A percentile compares a stretch with the other conserved stretches of the same genome.
Conservation (phyloP, 805 yeast species). For the Spathaspora sp. region DNA sequence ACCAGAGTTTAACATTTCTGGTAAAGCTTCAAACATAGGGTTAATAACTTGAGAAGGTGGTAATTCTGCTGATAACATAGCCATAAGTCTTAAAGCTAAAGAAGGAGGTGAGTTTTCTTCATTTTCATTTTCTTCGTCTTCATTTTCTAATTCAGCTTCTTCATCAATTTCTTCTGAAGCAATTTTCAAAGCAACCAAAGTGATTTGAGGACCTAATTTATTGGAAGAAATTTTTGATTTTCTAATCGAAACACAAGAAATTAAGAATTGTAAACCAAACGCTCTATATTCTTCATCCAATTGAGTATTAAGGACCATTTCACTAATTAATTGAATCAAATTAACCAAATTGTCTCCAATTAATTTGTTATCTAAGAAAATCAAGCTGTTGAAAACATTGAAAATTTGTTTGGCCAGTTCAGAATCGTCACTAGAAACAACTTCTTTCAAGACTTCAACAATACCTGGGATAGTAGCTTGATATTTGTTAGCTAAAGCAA, state of each 20-base stretch:
- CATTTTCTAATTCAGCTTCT: conserved; percentile 72
- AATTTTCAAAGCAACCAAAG: conserved; percentile 68
- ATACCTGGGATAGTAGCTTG: conserved; percentile 69
- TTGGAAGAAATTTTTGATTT: conserved; percentile 74
- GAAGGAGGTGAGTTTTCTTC: conserved; percentile 82
- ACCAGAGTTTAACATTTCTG: conserved; percentile 50
- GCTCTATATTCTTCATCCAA: conserved; percentile 80
- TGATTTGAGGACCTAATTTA: conserved; percentile 79
- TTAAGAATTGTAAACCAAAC: conserved; percentile 80
- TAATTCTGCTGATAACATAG: conserved; percentile 73
- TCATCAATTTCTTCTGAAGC: conserved; percentile 74
- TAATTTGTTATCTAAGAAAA: conserved; percentile 71
- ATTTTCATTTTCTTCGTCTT: conserved; percentile 88
- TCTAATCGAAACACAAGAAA: conserved; percentile 74
- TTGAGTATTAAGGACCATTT: conserved; percentile 61
- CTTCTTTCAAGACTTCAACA: conserved; percentile 76
- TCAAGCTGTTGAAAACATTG: conserved; percentile 78
- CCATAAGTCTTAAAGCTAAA: conserved; percentile 76
- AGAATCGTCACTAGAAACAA: conserved; percentile 65
- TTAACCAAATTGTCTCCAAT: conserved; percentile 71
- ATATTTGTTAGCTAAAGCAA: conserved; percentile 50
- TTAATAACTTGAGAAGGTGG: conserved; percentile 91
- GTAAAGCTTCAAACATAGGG: conserved; percentile 68
- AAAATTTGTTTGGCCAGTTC: conserved; percentile 72
- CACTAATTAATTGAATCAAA: conserved; percentile 69